phyloP scores from a whole-genome alignment of 2,329 filamentous ascomycete genomes.

The Clarireedia sp. region DNA sequence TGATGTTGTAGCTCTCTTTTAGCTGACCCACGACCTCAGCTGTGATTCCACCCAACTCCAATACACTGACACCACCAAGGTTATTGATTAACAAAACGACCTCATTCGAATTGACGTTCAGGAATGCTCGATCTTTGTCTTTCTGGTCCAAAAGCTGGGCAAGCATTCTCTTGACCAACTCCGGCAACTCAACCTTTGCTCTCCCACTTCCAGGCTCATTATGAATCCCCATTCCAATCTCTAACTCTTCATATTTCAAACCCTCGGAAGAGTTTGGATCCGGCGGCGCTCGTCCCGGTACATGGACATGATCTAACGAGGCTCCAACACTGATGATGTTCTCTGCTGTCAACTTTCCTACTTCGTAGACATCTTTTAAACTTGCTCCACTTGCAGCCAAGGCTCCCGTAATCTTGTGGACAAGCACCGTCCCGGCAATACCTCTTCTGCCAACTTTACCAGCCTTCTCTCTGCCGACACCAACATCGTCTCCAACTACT shows the following conservation, averaged over 20 bases:
- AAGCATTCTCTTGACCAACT: slow-evolving; percentile 54
- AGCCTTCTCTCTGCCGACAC: slow-evolving; percentile 70
- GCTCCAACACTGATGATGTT: slow-evolving; percentile 83
- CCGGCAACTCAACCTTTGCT: slow-evolving; percentile 39
- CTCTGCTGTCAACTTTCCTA: slow-evolving; percentile 62
- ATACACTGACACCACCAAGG: slow-evolving; percentile 57
- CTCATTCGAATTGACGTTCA: slow-evolving; percentile 50
- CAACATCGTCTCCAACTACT: slow-evolving; percentile 85
- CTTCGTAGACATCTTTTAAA: slow-evolving; percentile 62
- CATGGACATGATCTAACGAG: slow-evolving; percentile 84
- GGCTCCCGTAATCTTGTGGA: slow-evolving; percentile 85
- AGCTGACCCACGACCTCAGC: slow-evolving; percentile 58
- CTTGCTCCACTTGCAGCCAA: slow-evolving; percentile 62
- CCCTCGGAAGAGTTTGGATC: slow-evolving; percentile 47
- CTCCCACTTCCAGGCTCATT: slow-evolving; percentile 52
- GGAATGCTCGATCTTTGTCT: slow-evolving; percentile 56
- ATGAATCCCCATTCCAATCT: slow-evolving; percentile 67
- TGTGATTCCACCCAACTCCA: slow-evolving; percentile 60
- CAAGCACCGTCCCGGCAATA: slow-evolving; percentile 83
- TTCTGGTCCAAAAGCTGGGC: slow-evolving; percentile 52
- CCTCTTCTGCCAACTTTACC: slow-evolving; percentile 91
- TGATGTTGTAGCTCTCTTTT: slow-evolving; percentile 48
- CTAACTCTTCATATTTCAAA: slow-evolving; percentile 49
- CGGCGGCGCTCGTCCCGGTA: slow-evolving; percentile 62
- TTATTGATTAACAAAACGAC: slow-evolving; percentile 63